phyloP scores from a whole-genome alignment of 768 basidiomycete species.

The Antrodiella citrinella region DNA sequence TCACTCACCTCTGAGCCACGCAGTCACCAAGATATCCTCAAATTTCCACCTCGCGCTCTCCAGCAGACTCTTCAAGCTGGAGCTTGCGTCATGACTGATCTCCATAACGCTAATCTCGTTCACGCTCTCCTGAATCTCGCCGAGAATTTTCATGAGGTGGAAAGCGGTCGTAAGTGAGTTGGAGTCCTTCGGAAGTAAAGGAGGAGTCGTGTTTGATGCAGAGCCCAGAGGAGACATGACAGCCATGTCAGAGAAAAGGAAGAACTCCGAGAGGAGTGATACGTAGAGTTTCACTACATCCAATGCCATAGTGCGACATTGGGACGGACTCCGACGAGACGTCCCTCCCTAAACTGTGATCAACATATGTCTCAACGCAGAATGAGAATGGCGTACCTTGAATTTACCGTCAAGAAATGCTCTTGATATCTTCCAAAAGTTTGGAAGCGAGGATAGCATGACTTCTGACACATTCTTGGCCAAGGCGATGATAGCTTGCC shows the following conservation, averaged over 20 bases:
- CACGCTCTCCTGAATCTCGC: conserved; percentile 81
- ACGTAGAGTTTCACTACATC: conserved; percentile 85
- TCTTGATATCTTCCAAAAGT: conserved; percentile 89
- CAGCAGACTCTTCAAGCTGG: conserved; percentile 62
- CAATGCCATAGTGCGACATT: conserved; percentile 80
- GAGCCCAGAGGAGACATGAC: conserved; percentile 46
- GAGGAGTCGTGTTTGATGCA: conserved; percentile 30
- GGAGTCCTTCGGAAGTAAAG: conserved; percentile 63
- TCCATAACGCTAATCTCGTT: conserved; percentile 77
- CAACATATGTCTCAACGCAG: not conserved
- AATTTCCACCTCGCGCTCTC: conserved; percentile 87
- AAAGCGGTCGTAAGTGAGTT: conserved; percentile 79
- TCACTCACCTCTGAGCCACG: conserved; percentile 75
- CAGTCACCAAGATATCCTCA: conserved; percentile 65
- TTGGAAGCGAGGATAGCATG: conserved; percentile 77
- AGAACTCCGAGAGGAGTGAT: conserved; percentile 78
- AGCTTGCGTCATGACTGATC: conserved; percentile 65
- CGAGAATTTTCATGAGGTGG: conserved; percentile 71
- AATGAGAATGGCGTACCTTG: conserved; percentile 46
- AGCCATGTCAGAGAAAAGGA: conserved; percentile 71
- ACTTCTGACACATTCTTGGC: conserved; percentile 85
- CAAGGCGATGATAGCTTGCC: conserved; percentile 73
- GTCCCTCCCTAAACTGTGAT: conserved; percentile 20
- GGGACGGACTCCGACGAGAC: conserved; percentile 71
- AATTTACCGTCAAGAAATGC: conserved; percentile 91